Conservation (phyloP, 1,284 basidiomycete genomes). For the Ceratobasidium sp. region DNA sequence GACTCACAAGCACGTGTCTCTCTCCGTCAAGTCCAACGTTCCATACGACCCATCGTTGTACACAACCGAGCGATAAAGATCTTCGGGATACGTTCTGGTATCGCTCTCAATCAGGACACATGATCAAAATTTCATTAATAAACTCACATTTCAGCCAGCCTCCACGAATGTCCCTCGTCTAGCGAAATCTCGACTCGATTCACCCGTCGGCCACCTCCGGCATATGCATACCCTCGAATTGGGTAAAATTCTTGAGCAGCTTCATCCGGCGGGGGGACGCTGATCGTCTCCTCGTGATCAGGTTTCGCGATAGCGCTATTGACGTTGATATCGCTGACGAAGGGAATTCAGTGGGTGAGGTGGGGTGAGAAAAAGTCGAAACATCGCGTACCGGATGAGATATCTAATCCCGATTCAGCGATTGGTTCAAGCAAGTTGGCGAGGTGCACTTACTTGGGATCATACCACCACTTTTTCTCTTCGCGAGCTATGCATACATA, state of each 20-base stretch:
- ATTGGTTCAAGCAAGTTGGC: not conserved
- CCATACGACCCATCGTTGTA: constrained; percentile 58
- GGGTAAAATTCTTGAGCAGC: constrained; percentile 56
- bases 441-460: constrained; percentile 63
- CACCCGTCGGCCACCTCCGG: constrained; percentile 74
- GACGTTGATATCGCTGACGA: constrained; percentile 70
- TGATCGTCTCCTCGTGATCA: constrained; percentile 67
- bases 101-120: not conserved
- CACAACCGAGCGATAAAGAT: constrained; percentile 62
- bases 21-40: constrained; percentile 63
- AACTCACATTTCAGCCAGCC: constrained; percentile 62
- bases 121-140: constrained; percentile 40
- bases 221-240: constrained; percentile 72
- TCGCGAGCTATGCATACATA: constrained; percentile 59
- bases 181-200: constrained; percentile 72
- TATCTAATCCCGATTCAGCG: constrained; percentile 55
- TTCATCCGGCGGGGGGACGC: constrained; percentile 50
- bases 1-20: constrained; percentile 67
- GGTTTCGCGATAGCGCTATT: constrained; percentile 74
- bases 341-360: constrained; percentile 27
- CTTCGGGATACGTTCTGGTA: constrained; percentile 66
- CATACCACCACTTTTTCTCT: constrained; percentile 74
- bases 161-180: constrained; percentile 71
- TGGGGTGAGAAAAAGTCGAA: not conserved
- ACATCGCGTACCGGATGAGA: constrained; percentile 60